phyloP scores from a whole-genome alignment of 2,329 filamentous ascomycete species.

The Seiridium cupressi region DNA sequence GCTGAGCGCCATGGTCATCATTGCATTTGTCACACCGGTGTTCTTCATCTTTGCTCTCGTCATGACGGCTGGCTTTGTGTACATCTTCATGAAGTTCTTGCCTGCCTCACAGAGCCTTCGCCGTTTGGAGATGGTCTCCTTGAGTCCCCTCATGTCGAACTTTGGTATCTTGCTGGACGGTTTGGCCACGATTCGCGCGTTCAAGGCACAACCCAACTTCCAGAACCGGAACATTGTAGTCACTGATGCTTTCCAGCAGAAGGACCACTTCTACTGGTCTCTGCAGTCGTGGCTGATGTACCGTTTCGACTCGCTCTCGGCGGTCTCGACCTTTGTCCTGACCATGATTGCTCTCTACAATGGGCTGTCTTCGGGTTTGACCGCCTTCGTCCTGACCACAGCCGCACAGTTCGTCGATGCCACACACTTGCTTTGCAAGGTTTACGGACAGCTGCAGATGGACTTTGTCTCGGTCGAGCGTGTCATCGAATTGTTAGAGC shows the following conservation, averaged over 20 bases:
- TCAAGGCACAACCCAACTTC: constrained; percentile 75
- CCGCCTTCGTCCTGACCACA: constrained; percentile 79
- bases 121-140: constrained; percentile 83
- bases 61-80: constrained; percentile 67
- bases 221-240: constrained; percentile 77
- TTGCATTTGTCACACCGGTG: constrained; percentile 72
- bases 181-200: constrained; percentile 81
- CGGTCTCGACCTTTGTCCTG: constrained; percentile 69
- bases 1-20: constrained; percentile 71
- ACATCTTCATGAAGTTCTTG: constrained; percentile 74
- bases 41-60: constrained; percentile 72
- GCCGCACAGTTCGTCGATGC: constrained; percentile 67
- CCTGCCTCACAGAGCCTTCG: constrained; percentile 81
- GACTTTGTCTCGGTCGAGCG: constrained; percentile 89
- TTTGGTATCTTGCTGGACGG: constrained; percentile 87
- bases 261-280: constrained; percentile 95
- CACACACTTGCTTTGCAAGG: constrained; percentile 72
- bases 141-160: constrained; percentile 87
- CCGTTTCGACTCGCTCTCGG: constrained; percentile 72
- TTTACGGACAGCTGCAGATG: constrained; percentile 84
- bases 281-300: constrained; percentile 83
- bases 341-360: constrained; percentile 73
- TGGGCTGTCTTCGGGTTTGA: constrained; percentile 72
- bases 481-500: constrained; percentile 75
- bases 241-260: constrained; percentile 86